Evolutionary conservation across 1,139 yeast genomes (phyloP), one percentile per base, ranked within the genome.

Genomic region (Meyerozyma sp.): DNA sequence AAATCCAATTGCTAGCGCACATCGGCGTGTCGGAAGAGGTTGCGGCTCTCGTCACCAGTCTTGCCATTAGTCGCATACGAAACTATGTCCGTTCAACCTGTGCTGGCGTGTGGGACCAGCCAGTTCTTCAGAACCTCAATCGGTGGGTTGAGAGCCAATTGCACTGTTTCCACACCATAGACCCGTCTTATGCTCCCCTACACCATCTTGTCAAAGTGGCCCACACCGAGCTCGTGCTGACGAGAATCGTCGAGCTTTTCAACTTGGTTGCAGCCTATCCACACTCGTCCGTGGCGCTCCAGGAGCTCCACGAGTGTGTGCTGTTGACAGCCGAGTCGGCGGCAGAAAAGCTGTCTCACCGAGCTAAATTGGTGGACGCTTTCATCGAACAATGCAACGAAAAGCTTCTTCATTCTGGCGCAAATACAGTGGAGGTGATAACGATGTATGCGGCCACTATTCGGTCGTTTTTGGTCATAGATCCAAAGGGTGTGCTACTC

Each of bases 401-500:
- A 27, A 63, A 77, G 38, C 62, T 90, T 9, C 66, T 91, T 16
- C 94, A 89, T 55, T 87, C 96, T 1, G 96, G 96, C 9, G 79
- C 86, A 0, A 82, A 86, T 51, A 93, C 98, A 0, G 73, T 77
- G 2, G 90, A 84, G 45, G 83, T 90, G 3, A 76, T 93, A 23
- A 64, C 79, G 2, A 77, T 77, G 39, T 91, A 88, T 56, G 81
- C 86, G 3, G 77, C 82, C 23, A 81, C 94, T 0, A 84, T 91
- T 40, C 75, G 80, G 50, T 75, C 91, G 0, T 88, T 93, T 49
- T 62, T 85, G 26, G 66, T 84, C 0, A 69, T 93, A n/a, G 98
- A 93, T 55, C 95, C 96, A 2, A 75, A 87, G 37, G 97, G 96
- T 0, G 95, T 89, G 0, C 62, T 89, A 10, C 66, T 89, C 9